These are phyloP conservation scores for Mallotus nudiflorus DNA, from an alignment of 345 rosid species.

Conservation along the genomic window DNA sequence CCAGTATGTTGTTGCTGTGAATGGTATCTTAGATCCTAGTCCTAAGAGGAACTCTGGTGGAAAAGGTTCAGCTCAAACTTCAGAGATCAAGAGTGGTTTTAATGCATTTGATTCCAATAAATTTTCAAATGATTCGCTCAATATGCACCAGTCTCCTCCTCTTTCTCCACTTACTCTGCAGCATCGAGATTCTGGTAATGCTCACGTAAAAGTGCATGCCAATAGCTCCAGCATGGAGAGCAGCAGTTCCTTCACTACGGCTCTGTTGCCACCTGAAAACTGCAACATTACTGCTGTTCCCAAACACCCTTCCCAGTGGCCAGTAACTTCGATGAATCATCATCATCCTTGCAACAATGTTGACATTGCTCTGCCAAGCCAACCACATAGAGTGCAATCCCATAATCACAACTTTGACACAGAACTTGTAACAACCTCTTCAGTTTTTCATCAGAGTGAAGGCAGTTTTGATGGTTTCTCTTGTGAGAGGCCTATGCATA, in stretches of 20 bases:
- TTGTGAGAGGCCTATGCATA: slow-evolving; percentile 35
- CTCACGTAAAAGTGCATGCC: slow-evolving; percentile 29
- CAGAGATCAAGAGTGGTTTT: slow-evolving; percentile 35
- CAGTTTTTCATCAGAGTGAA: slow-evolving; percentile 23
- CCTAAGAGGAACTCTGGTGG: slow-evolving; percentile 32
- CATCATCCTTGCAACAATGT: slow-evolving; percentile 37
- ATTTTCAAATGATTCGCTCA: slow-evolving; percentile 29
- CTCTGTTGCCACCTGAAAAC: slow-evolving; percentile 39
- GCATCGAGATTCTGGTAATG: slow-evolving; percentile 38
- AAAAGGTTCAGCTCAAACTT: slow-evolving; percentile 25
- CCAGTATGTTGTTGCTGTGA: slow-evolving; percentile 47
- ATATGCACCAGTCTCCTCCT: slow-evolving; percentile 42
- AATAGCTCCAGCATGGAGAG: slow-evolving; percentile 52
- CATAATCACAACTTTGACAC: slow-evolving; percentile 26
- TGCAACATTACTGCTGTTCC: slow-evolving; percentile 19
- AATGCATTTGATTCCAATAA: slow-evolving; percentile 22
- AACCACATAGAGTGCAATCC: slow-evolving; percentile 26
- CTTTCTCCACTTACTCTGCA: slow-evolving; percentile 45
- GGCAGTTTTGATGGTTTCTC: slow-evolving; percentile 27
- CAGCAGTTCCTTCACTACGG: slow-evolving; percentile 45
- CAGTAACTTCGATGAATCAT: slow-evolving; percentile 17
- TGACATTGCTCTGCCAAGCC: slow-evolving; percentile 31
- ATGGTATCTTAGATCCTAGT: slow-evolving; percentile 44
- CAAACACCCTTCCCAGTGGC: slow-evolving; percentile 22
- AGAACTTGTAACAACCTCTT: slow-evolving; percentile 15